These are phyloP conservation scores for Xylaria scruposa DNA, from an alignment of 495 filamentous ascomycete species.

Conservation along the genomic window DNA sequence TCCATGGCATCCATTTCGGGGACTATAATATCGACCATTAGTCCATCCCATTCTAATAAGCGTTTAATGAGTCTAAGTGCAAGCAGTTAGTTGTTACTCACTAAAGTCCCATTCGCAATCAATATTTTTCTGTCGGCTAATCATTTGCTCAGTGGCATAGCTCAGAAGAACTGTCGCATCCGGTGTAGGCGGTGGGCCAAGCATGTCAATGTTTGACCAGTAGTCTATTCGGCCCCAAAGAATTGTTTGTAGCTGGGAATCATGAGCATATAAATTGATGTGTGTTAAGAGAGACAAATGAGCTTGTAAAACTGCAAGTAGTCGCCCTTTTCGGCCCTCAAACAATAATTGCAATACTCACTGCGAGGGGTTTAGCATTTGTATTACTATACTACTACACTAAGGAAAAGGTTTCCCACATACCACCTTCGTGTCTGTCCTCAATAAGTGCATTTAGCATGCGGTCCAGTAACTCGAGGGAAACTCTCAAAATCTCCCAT, in stretches of 20 bases:
- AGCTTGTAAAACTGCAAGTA: not conserved
- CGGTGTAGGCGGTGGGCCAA: not conserved
- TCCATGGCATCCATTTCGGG: not conserved
- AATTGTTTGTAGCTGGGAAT: constrained; percentile 10
- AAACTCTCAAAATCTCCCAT: not conserved
- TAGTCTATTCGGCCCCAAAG: constrained; percentile 14
- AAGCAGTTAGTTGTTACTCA: not conserved
- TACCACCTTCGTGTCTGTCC: constrained; percentile 16
- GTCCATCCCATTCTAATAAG: not conserved
- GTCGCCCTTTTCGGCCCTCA: too few relatives aligned
- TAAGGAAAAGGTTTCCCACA: not conserved
- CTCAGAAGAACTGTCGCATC: not conserved
- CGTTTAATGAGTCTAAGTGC: not conserved
- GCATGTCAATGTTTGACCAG: not conserved
- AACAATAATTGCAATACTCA: not conserved
- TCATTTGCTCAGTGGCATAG: not conserved
- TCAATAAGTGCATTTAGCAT: constrained; percentile 5
- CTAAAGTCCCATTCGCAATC: not conserved
- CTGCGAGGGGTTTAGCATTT: constrained; percentile 4
- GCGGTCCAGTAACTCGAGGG: constrained; percentile 2
- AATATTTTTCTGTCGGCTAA: not conserved
- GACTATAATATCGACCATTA: not conserved
- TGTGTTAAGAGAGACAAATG: not conserved
- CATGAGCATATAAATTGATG: not conserved
- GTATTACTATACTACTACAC: not conserved